phyloP scores from a whole-genome alignment of 352 stramenopile species.

The Plasmopara halstedii region DNA sequence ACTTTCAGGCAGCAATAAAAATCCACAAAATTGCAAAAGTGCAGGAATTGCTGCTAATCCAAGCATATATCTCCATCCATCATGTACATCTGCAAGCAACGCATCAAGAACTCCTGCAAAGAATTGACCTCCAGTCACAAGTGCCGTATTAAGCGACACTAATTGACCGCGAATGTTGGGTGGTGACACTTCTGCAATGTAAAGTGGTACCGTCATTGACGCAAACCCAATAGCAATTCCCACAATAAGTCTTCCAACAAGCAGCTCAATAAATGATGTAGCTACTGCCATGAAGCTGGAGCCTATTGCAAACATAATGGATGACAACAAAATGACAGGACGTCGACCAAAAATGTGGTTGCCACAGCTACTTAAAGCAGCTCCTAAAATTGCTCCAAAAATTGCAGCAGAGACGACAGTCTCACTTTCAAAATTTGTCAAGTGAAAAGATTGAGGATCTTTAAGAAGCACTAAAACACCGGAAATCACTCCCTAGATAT shows the following conservation, averaged over 20 bases:
- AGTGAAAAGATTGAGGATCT: conserved; percentile 45
- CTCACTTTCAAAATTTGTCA: conserved; percentile 55
- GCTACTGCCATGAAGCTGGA: conserved; percentile 54
- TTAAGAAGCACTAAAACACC: conserved; percentile 69
- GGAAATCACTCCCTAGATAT: conserved; percentile 62
- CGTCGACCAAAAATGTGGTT: conserved; percentile 51
- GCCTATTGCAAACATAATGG: conserved; percentile 51
- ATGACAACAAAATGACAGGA: conserved; percentile 61
- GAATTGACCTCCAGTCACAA: conserved; percentile 74
- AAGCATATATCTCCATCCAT: conserved; percentile 80
- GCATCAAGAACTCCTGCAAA: conserved; percentile 60
- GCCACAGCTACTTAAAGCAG: conserved; percentile 48
- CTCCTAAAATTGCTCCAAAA: conserved; percentile 58
- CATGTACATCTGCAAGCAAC: conserved; percentile 34
- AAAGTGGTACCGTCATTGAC: conserved; percentile 76
- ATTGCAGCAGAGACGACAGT: conserved; percentile 66
- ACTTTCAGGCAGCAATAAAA: conserved; percentile 65
- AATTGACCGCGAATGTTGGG: conserved; percentile 54
- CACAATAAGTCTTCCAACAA: conserved; percentile 51
- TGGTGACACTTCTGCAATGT: conserved; percentile 72
- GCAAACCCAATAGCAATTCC: conserved; percentile 64
- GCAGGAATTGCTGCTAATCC: conserved; percentile 63
- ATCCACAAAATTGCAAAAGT: conserved; percentile 56
- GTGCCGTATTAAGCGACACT: conserved; percentile 67
- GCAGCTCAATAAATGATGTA: conserved; percentile 34